These are phyloP conservation scores for Cercospora sojina DNA, from an alignment of 2,329 filamentous ascomycete genomes.

Conservation along the genomic window DNA sequence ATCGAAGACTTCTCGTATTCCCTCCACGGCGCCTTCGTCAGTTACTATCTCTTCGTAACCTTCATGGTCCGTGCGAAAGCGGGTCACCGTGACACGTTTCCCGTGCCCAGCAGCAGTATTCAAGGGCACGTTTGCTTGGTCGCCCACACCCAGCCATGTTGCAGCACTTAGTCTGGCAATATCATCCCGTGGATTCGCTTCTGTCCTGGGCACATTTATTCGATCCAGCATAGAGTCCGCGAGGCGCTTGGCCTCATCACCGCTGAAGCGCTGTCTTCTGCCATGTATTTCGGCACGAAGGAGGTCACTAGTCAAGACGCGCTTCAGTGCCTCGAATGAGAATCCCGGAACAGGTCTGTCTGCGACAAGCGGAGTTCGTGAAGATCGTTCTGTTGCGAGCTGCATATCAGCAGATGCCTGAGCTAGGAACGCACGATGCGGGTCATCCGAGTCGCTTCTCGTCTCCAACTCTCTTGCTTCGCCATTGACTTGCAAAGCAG, in stretches of 20 bases:
- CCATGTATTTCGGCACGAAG: slow-evolving; percentile 48
- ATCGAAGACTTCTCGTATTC: slow-evolving; percentile 46
- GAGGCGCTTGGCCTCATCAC: slow-evolving; percentile 49
- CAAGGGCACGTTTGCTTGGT: slow-evolving; percentile 40
- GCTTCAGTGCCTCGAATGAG: slow-evolving; percentile 45
- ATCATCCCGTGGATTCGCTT: slow-evolving; percentile 38
- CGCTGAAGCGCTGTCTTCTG: slow-evolving; percentile 41
- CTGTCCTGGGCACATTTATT: slow-evolving; percentile 39
- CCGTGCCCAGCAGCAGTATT: slow-evolving; percentile 36
- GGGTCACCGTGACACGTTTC: slow-evolving; percentile 44
- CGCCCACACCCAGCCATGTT: slow-evolving; percentile 43
- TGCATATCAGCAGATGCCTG: neutral
- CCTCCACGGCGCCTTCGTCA: slow-evolving; percentile 42
- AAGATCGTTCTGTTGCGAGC: neutral
- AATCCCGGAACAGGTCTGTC: slow-evolving; percentile 26
- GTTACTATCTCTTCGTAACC: slow-evolving; percentile 38
- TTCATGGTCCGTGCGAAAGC: slow-evolving; percentile 41
- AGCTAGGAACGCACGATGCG: slow-evolving; percentile 13
- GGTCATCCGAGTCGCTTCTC: slow-evolving; percentile 27
- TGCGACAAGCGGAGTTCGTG: neutral
- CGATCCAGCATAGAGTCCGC: slow-evolving; percentile 45
- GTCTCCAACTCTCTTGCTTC: slow-evolving; percentile 37
- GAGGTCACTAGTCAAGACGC: slow-evolving; percentile 48
- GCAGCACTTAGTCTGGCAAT: slow-evolving; percentile 43
- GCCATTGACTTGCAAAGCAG: slow-evolving; percentile 56